These are phyloP conservation scores for Friedmanniomyces endolithicus DNA, from an alignment of 495 filamentous ascomycete species.

Conservation along the genomic window DNA sequence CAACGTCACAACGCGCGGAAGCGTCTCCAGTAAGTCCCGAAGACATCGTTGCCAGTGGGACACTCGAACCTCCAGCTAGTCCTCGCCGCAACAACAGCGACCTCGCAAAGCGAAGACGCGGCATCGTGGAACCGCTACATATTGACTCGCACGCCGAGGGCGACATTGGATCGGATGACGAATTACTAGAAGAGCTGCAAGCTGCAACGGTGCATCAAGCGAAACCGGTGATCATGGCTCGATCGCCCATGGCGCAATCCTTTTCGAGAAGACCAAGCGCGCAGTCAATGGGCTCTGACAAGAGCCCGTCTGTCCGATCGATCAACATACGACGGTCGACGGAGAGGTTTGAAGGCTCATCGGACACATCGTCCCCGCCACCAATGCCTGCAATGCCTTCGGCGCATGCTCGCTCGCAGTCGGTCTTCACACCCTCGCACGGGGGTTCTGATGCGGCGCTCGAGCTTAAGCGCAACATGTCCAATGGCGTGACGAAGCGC, in stretches of 20 bases:
- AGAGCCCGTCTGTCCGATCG: constrained; percentile 2
- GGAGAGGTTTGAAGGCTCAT: not conserved
- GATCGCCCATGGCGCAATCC: constrained; percentile 63
- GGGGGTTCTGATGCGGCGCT: constrained; percentile 23
- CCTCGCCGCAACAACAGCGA: constrained; percentile 5
- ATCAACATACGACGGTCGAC: constrained; percentile 8
- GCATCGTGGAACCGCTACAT: constrained; percentile 26
- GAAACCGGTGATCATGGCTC: constrained; percentile 67
- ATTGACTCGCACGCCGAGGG: constrained; percentile 26
- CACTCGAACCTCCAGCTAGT: not conserved
- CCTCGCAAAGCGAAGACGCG: constrained; percentile 18
- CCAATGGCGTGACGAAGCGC: constrained; percentile 75
- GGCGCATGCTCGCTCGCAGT: not conserved
- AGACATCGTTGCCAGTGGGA: not conserved
- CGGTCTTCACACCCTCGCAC: not conserved
- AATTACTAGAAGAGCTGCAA: constrained; percentile 78
- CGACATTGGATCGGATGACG: constrained; percentile 66
- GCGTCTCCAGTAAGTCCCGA: not conserved
- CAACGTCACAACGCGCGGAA: not conserved
- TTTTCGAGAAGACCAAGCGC: constrained; percentile 37
- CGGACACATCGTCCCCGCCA: not conserved
- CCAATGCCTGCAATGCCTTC: not conserved
- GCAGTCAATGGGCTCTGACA: constrained; percentile 4
- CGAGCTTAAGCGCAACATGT: constrained; percentile 61
- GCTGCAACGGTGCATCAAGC: constrained; percentile 73